Evolutionary conservation across 345 rosid genomes (phyloP).

Genomic region (Hibiscus syriacus): DNA sequence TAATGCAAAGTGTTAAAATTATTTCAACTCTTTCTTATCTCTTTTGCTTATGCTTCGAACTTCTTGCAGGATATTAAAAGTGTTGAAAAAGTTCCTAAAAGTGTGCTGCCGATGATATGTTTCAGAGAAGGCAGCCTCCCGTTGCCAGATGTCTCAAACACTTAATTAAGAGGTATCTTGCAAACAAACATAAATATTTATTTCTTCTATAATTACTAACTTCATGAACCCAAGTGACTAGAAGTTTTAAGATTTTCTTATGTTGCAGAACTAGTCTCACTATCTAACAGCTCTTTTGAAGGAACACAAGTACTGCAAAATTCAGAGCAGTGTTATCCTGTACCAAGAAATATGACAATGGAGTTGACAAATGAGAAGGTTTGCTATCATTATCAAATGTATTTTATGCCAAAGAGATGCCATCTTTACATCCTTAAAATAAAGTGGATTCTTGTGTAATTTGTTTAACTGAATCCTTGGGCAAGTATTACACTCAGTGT

Average conservation of each 20-base stretch:
- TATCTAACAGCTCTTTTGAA: constrained; percentile 51
- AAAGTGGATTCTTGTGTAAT: background rate
- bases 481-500: no score
- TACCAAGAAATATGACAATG: constrained; percentile 65
- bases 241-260: constrained; percentile 3
- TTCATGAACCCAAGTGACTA: background rate
- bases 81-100: constrained; percentile 37
- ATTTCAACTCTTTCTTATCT: background rate
- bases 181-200: background rate
- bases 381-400: background rate
- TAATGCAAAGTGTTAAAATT: background rate
- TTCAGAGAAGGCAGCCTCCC: constrained; percentile 94
- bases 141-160: constrained; percentile 57
- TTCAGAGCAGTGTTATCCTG: constrained; percentile 67
- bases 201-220: background rate
- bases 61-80: constrained; percentile 46
- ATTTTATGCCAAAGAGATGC: background rate
- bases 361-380: constrained; percentile 89
- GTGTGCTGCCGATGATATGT: constrained; percentile 64
- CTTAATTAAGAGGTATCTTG: constrained; percentile 30
- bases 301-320: constrained; percentile 40
- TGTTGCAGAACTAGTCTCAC: constrained; percentile 30
- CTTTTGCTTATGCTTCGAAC: constrained; percentile 11
- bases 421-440: background rate
- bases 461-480: background rate